A percentile compares a stretch with the other conserved stretches of the same genome.
Evolutionary conservation across 176 grass and related monocot species (phyloP).

Genomic region (Secale cereale): DNA sequence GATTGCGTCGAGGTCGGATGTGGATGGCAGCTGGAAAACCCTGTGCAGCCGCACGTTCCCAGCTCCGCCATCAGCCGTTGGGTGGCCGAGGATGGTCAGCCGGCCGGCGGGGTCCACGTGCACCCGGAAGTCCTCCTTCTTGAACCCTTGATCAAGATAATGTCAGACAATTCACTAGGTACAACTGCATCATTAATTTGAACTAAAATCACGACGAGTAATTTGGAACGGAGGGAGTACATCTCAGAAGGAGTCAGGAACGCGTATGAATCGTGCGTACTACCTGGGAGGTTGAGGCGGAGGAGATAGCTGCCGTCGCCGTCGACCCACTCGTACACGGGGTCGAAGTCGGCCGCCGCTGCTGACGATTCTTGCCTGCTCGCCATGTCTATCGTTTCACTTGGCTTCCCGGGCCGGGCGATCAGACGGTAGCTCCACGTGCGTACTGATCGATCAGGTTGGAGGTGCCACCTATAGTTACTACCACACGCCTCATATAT

Average conservation of each 20-base stretch:
- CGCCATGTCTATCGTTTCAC: constrained; percentile 11
- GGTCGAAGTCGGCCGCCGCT: constrained; percentile 7
- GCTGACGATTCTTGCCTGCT: constrained; percentile 5
- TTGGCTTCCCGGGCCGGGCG: neutral
- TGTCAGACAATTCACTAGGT: neutral
- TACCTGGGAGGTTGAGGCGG: constrained; percentile 49
- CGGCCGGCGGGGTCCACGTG: constrained; percentile 38
- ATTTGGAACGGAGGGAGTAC: no score
- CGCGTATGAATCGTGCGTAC: neutral
- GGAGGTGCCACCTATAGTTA: neutral
- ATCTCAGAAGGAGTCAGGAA: neutral
- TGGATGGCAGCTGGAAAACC: constrained; percentile 44
- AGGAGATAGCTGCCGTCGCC: constrained; percentile 31
- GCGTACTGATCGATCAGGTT: neutral
- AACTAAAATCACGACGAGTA: no score
- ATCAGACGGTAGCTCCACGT: neutral
- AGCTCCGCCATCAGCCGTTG: neutral
- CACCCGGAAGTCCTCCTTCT: constrained; percentile 45
- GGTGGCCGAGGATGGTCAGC: constrained; percentile 36
- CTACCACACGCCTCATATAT: neutral
- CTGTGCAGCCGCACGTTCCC: constrained; percentile 11
- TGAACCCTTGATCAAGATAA: constrained; percentile 43
- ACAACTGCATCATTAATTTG: no score
- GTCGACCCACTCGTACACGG: constrained; percentile 38
- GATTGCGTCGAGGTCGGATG: constrained; percentile 43